Evolutionary conservation across 805 yeast species (phyloP).

Genomic region (Debaryomyces castellii): DNA sequence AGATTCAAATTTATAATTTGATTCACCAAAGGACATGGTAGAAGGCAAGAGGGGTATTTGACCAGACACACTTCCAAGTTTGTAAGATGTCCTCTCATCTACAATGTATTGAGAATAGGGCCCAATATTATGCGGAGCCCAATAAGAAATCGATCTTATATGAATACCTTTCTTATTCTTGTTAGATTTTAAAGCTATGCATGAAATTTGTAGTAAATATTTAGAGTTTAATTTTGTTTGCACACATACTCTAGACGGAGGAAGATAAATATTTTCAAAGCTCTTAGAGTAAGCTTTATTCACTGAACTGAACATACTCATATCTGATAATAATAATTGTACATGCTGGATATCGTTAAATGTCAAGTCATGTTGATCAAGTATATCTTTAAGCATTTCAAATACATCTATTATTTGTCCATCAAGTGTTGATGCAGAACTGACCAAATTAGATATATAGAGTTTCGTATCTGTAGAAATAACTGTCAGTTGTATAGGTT

Average conservation of each 20-base stretch:
- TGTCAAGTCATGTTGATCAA: conserved; percentile 28
- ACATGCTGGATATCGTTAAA: conserved; percentile 57
- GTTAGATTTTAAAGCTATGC: conserved; percentile 41
- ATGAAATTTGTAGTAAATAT: conserved; percentile 56
- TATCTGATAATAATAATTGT: conserved; percentile 59
- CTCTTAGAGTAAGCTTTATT: conserved; percentile 58
- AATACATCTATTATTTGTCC: conserved; percentile 54
- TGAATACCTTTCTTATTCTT: conserved; percentile 68
- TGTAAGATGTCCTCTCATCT: conserved; percentile 37
- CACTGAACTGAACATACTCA: conserved; percentile 61
- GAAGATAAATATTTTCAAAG: conserved; percentile 58
- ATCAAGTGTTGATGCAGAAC: conserved; percentile 15
- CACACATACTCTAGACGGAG: conserved; percentile 89
- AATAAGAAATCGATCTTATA: conserved; percentile 88
- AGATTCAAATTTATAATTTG: conserved; percentile 31
- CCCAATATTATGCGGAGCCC: conserved; percentile 99
- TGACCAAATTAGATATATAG: conserved; percentile 30
- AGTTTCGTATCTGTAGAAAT: conserved; percentile 15
- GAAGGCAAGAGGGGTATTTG: conserved; percentile 86
- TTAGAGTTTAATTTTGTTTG: conserved; percentile 51
- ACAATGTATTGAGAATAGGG: conserved; percentile 89
- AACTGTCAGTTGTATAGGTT: not conserved
- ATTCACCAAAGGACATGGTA: conserved; percentile 50
- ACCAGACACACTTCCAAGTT: conserved; percentile 71
- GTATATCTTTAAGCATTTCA: conserved; percentile 32